Conservation (phyloP, 2,329 filamentous ascomycete genomes). For the Claviceps digitariae region DNA sequence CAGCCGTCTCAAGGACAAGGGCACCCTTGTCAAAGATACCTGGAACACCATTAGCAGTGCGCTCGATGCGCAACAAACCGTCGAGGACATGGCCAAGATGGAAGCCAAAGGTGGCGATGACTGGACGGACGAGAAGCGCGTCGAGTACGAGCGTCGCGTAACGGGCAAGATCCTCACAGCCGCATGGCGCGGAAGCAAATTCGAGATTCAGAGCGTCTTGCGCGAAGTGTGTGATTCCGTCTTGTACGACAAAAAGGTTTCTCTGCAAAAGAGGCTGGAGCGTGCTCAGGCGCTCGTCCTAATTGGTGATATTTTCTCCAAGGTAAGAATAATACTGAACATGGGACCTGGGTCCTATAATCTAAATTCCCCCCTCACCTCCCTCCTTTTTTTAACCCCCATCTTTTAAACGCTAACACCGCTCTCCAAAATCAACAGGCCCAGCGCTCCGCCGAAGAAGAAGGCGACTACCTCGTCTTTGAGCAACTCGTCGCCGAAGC, state of each 20-base stretch:
- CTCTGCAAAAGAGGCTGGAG: conserved; percentile 74
- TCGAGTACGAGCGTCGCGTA: conserved; percentile 87
- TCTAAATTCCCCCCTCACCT: background rate
- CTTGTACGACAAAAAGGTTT: conserved; percentile 65
- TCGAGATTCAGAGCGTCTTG: conserved; percentile 93
- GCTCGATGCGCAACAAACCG: conserved; percentile 93
- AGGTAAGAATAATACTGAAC: conserved; percentile 52
- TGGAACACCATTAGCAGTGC: conserved; percentile 96
- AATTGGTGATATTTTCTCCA: conserved; percentile 76
- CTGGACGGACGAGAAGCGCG: conserved; percentile 96
- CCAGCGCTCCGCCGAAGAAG: conserved; percentile 80
- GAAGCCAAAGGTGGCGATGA: conserved; percentile 92
- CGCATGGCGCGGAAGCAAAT: conserved; percentile 91
- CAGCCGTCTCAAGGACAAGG: conserved; percentile 88
- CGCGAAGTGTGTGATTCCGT: conserved; percentile 88
- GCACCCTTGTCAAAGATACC: conserved; percentile 90
- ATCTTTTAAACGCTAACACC: too few species aligned
- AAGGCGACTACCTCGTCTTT: conserved; percentile 97
- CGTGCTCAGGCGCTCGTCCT: conserved; percentile 80
- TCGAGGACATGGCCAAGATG: conserved; percentile 96
- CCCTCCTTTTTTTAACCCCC: background rate
- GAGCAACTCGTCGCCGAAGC: conserved; percentile 96
- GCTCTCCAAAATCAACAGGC: conserved; percentile 39
- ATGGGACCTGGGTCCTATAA: too few species aligned
- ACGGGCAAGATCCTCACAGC: conserved; percentile 97